phyloP scores from a whole-genome alignment of 2,329 filamentous ascomycete genomes.

The Rhytidhysteron rufulum region DNA sequence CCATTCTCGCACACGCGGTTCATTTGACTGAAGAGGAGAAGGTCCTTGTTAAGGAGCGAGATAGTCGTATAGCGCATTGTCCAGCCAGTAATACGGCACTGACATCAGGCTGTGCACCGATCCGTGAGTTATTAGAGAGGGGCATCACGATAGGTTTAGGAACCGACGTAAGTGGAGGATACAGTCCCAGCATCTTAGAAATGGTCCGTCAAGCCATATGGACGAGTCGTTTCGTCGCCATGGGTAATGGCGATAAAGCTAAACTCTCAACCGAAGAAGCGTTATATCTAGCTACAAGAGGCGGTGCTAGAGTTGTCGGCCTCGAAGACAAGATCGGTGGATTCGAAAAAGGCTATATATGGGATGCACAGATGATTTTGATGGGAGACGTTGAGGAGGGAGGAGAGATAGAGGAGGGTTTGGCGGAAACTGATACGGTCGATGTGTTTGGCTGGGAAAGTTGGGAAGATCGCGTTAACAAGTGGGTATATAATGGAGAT shows the following conservation, averaged over 20 bases:
- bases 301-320: slow-evolving; percentile 78
- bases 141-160: slow-evolving; percentile 81
- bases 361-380: slow-evolving; percentile 81
- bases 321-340: slow-evolving; percentile 68
- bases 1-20: slow-evolving; percentile 81
- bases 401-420: slow-evolving; percentile 17
- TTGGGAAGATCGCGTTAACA: slow-evolving; percentile 82
- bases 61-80: slow-evolving; percentile 75
- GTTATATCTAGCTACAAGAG: slow-evolving; percentile 80
- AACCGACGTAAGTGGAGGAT: slow-evolving; percentile 88
- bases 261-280: slow-evolving; percentile 84
- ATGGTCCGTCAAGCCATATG: slow-evolving; percentile 78
- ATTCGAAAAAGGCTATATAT: slow-evolving; percentile 84
- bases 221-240: slow-evolving; percentile 68
- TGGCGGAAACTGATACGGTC: slow-evolving; percentile 61
- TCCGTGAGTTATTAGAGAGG: slow-evolving; percentile 68
- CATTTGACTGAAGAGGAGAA: slow-evolving; percentile 69
- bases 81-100: slow-evolving; percentile 82
- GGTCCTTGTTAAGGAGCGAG: slow-evolving; percentile 56
- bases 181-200: slow-evolving; percentile 75
- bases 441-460: slow-evolving; percentile 89
- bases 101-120: slow-evolving; percentile 71
- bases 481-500: slow-evolving; percentile 94
- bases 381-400: slow-evolving; percentile 46
- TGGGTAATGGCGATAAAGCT: slow-evolving; percentile 46